Base-by-base conservation (phyloP, 2,329 filamentous ascomycete genomes). In the Trichocomaceae sp. region DNA sequence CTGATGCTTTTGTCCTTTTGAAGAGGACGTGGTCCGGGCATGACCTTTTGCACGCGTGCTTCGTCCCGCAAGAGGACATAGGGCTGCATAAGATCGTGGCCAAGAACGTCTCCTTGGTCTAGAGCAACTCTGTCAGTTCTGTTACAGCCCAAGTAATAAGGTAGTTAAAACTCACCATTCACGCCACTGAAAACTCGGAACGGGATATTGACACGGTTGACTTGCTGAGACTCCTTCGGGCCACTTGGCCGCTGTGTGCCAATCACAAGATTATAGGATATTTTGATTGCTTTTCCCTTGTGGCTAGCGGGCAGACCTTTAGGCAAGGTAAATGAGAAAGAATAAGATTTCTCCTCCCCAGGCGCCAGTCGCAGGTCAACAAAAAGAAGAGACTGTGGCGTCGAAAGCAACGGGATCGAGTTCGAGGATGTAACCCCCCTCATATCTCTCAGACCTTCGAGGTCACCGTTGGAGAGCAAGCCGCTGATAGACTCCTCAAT, bases 401-500 rank as follows among this genome's bases (percentile, higher is more conserved):
- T 97, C 15, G 89, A 93, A n/a, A 99, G 79, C 47, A 99, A 76
- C 0, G 93, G 93, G 44, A 99, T 86, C 2, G 88, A 87, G 67
- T 90, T 91, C 31, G 90, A 87, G 68, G 87, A 93, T 23, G 87
- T 87, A 50, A 87, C 86, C 3, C 88, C 88, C 60, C 91, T 86
- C 89, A 97, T 96, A 67, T 97, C 91, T 65, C 91, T 90, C 67
- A 99, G 91, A 57, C 87, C 95, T 72, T 92, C 95, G 61, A 95
- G 83, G 64, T 96, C 91, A 52, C 86, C 85, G 47, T 86, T 83
- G 7, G 90, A 90, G n/a, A 97, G 77, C 3, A 99, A 74, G 52
- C 93, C 91, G 51, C 88, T 90, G 7, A 99, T 77, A 1, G 91
- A 96, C 67, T 86, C 93, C 59, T 90, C 88, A 65, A 97, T 83